phyloP scores from a whole-genome alignment of 495 filamentous ascomycete species.

The Lasiosphaeria miniovina region DNA sequence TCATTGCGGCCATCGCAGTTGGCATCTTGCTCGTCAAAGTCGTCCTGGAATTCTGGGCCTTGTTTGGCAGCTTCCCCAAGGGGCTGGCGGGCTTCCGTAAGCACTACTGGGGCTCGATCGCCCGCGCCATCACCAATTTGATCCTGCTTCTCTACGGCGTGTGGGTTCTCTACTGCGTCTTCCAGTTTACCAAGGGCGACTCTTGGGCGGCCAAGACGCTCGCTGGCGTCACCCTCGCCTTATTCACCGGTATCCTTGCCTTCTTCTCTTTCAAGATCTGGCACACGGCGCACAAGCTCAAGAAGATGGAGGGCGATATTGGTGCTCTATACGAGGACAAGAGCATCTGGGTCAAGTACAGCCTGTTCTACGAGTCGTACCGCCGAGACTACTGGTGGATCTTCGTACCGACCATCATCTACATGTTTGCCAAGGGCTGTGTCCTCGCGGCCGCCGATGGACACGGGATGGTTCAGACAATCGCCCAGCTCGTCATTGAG shows the following conservation, averaged over 20 bases:
- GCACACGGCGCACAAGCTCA: constrained; percentile 68
- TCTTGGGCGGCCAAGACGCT: constrained; percentile 92
- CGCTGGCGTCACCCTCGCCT: constrained; percentile 72
- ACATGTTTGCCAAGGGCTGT: constrained; percentile 87
- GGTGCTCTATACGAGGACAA: constrained; percentile 79
- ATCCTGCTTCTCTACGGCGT: constrained; percentile 91
- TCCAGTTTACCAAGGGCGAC: constrained; percentile 89
- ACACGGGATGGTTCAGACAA: constrained; percentile 76
- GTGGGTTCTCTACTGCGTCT: constrained; percentile 95
- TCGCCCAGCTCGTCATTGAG: constrained; percentile 79
- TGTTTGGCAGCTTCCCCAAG: constrained; percentile 85
- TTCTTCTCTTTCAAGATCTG: constrained; percentile 85
- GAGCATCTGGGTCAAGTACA: constrained; percentile 91
- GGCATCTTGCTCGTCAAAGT: constrained; percentile 89
- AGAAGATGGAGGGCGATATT: constrained; percentile 70
- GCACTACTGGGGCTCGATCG: constrained; percentile 90
- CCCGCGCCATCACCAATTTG: constrained; percentile 81
- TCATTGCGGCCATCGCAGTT: constrained; percentile 79
- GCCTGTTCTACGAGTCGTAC: constrained; percentile 94
- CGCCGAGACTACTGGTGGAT: constrained; percentile 94
- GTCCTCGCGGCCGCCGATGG: constrained; percentile 86
- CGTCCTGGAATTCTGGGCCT: constrained; percentile 85
- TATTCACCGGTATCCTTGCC: constrained; percentile 74
- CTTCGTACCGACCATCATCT: constrained; percentile 86
- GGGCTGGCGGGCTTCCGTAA: constrained; percentile 81